Conservation (phyloP, 306 rosid genomes). For the Pachyrhizus erosus region DNA sequence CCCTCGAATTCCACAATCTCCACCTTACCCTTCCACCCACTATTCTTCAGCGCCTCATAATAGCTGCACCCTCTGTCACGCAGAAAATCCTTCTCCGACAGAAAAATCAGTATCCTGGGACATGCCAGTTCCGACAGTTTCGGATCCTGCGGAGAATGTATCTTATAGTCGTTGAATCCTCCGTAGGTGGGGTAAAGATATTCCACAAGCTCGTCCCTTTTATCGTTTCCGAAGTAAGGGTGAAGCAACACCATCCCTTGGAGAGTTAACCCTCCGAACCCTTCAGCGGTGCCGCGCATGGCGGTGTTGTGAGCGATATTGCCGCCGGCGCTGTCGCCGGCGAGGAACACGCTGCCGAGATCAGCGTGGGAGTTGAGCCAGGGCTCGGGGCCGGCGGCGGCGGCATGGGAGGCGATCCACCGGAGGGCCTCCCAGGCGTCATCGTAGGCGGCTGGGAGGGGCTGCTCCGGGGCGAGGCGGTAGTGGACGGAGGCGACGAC, state of each 20-base stretch:
- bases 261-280: constrained; percentile 23
- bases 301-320: constrained; percentile 58
- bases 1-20: constrained; percentile 46
- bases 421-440: constrained; percentile 61
- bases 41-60: constrained; percentile 44
- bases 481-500: constrained; percentile 58
- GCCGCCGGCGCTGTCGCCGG: constrained; percentile 78
- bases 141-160: constrained; percentile 51
- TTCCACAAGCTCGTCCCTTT: constrained; percentile 24
- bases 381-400: constrained; percentile 42
- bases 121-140: constrained; percentile 44
- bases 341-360: constrained; percentile 42
- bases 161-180: constrained; percentile 46
- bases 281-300: background rate
- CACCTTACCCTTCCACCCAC: constrained; percentile 54
- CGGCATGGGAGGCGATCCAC: constrained; percentile 52
- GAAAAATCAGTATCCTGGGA: constrained; percentile 43
- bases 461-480: constrained; percentile 67
- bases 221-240: constrained; percentile 54
- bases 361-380: constrained; percentile 62
- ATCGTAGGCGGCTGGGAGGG: constrained; percentile 59
- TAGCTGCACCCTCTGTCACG: constrained; percentile 46
- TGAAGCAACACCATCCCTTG: constrained; percentile 59
- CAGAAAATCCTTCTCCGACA: constrained; percentile 53
- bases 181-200: constrained; percentile 38